Evolutionary conservation across 345 rosid species (phyloP).

Genomic region (Pelargonium nanum): DNA sequence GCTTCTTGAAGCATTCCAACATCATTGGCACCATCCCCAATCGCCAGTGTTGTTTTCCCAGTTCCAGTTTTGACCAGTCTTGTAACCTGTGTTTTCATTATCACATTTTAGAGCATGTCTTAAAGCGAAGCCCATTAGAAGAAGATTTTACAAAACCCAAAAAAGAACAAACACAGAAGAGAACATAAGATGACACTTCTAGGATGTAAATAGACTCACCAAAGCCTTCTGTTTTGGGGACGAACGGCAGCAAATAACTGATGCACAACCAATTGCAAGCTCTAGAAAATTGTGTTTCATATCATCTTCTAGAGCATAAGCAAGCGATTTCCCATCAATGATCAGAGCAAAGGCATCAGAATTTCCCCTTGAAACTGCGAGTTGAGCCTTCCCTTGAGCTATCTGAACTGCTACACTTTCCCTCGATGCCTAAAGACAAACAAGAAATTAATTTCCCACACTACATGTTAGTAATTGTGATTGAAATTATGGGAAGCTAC

Average conservation of each 20-base stretch:
- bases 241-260: conserved; percentile 95
- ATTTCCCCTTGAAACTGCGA: conserved; percentile 35
- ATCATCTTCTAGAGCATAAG: conserved; percentile 80
- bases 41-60: conserved; percentile 70
- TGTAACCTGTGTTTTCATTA: conserved; percentile 50
- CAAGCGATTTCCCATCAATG: conserved; percentile 90
- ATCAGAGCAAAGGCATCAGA: conserved; percentile 67
- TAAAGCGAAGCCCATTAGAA: no score
- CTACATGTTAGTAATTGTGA: not conserved
- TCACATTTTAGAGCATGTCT: conserved; percentile 9
- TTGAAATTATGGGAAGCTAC: not conserved
- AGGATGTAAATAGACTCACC: conserved; percentile 42
- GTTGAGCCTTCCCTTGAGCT: conserved; percentile 32
- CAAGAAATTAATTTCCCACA: not conserved
- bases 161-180: not conserved
- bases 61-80: conserved; percentile 79
- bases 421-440: conserved; percentile 51
- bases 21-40: conserved; percentile 98
- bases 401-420: conserved; percentile 51
- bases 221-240: conserved; percentile 95
- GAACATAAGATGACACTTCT: not conserved
- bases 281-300: conserved; percentile 53
- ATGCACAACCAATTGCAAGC: conserved; percentile 73
- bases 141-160: no score
- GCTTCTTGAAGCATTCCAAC: conserved; percentile 99